Evolutionary conservation across 495 filamentous ascomycete genomes (phyloP).

Genomic region (Amphirosellinia nigrospora): DNA sequence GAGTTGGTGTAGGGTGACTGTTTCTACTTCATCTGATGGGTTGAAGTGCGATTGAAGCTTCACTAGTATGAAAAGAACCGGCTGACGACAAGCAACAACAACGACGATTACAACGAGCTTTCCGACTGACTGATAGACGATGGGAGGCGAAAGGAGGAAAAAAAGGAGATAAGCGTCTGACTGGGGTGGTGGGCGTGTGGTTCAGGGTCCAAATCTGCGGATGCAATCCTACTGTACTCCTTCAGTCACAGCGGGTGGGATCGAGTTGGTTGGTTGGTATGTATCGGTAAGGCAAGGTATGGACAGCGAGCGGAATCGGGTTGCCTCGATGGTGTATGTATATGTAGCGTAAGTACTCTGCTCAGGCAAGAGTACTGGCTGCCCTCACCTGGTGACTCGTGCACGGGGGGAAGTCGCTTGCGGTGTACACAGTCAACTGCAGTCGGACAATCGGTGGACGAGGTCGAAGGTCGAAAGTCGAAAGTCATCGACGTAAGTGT

Average conservation of each 20-base stretch:
- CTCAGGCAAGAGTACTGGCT: constrained; percentile 2
- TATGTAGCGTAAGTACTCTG: neutral
- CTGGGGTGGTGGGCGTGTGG: constrained; percentile 11
- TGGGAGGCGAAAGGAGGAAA: constrained; percentile 15
- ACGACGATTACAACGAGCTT: constrained; percentile 1
- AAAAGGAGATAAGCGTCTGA: constrained; percentile 26
- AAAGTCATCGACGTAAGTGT: neutral
- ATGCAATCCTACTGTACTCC: constrained; percentile 22
- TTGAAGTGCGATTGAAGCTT: constrained; percentile 23
- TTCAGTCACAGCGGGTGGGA: constrained; percentile 3
- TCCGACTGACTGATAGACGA: constrained; percentile 15
- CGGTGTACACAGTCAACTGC: neutral
- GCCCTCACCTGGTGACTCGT: neutral
- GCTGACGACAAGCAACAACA: constrained; percentile 14
- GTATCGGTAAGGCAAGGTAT: too few species aligned
- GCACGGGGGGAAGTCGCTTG: constrained; percentile 3
- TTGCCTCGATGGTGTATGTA: neutral
- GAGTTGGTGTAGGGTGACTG: neutral
- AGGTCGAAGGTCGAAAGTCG: too few species aligned
- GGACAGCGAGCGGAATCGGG: constrained; percentile 17
- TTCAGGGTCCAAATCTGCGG: constrained; percentile 27
- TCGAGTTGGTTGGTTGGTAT: constrained; percentile 21
- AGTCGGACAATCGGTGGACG: neutral
- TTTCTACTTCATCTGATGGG: constrained; percentile 24
- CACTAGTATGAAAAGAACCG: constrained; percentile 11